Evolutionary conservation across 1,284 basidiomycete species (phyloP), one percentile per base, ranked within the genome.

Genomic region (Tilletiopsis washingtonensis): DNA sequence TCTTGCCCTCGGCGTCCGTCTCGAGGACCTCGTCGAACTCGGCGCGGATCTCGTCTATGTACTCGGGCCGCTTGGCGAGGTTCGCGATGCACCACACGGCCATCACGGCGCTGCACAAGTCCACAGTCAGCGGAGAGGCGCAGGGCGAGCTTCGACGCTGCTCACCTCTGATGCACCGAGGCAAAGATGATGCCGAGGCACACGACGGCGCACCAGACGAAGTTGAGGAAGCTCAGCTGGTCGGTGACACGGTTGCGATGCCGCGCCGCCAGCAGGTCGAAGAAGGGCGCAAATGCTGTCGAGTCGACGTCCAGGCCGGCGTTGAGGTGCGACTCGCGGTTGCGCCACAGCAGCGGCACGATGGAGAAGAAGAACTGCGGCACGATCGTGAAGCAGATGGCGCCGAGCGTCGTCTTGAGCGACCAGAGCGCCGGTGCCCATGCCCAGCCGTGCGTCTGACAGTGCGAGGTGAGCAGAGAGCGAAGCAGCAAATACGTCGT

Each of bases 341-440:
- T 51, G 14, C 19, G 29, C 29, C 39, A 51, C 38, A 51, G 24
- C n/a, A 17, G 32, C n/a, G 49, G 49, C 5, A 51, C 17, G 4
- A 51, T 49, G 14, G 46, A 46, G 36, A 51, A 50, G 49, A 51
- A 51, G 34, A 51, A 51, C 7, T 17, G 14, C 6, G 49, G 49
- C 9, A 51, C 37, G 29, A 51, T 27, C 15, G 49, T 50, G 19
- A 36, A 25, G 40, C 49, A 51, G 24, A 51, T 49, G 34, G 47
- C 49, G 15, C 24, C 25, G 15, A 49, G 43, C 5, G 49, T 48
- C 19, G 49, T 51, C 29, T 48, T 41, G n/a, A 51, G 36, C 20
- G 49, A 48, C 45, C 47, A 49, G 20, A 49, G 14, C 14, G 20
- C 15, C 15, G 49, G 49, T 19, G 37, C 29, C 2, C 29, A 21